Evolutionary conservation across 306 rosid species (phyloP).

Genomic region (Prunus armeniaca): DNA sequence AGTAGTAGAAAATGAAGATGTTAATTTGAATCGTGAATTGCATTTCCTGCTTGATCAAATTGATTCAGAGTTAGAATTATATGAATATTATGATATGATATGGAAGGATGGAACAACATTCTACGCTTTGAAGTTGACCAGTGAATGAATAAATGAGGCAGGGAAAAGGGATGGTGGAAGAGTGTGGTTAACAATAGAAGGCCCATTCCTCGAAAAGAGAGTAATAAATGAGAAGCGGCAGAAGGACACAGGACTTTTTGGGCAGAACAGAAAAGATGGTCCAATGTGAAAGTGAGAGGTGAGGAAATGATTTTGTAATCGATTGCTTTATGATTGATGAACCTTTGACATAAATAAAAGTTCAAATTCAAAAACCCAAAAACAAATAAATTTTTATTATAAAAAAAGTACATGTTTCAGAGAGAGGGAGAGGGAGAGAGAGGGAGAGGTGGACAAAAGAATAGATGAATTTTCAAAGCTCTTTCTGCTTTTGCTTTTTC

Average conservation of each 20-base stretch:
- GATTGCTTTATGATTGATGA: conserved; percentile 91
- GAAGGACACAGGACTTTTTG: conserved; percentile 49
- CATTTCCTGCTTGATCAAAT: too few relatives aligned
- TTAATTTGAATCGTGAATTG: too few relatives aligned
- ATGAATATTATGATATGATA: conserved; percentile 6
- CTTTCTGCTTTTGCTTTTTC: conserved; percentile 30
- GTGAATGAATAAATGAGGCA: conserved; percentile 15
- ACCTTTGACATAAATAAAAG: conserved; percentile 26
- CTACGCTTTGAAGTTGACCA: conserved; percentile 52
- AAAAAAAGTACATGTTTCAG: background rate
- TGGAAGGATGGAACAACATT: conserved; percentile 38
- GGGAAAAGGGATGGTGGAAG: conserved; percentile 8
- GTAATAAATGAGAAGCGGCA: conserved; percentile 56
- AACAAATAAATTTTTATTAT: background rate
- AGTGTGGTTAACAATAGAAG: conserved; percentile 20
- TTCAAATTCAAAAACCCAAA: background rate
- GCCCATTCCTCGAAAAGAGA: conserved; percentile 47
- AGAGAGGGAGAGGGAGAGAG: background rate
- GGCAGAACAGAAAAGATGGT: conserved; percentile 55
- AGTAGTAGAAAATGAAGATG: too few relatives aligned
- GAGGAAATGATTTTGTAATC: conserved; percentile 93
- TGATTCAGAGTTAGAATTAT: too few relatives aligned
- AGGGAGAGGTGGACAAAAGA: background rate
- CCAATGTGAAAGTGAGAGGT: conserved; percentile 54
- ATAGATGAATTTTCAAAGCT: background rate